These are phyloP conservation scores for Fulvia fulva DNA, from an alignment of 2,329 filamentous ascomycete genomes.

Conservation along the genomic window DNA sequence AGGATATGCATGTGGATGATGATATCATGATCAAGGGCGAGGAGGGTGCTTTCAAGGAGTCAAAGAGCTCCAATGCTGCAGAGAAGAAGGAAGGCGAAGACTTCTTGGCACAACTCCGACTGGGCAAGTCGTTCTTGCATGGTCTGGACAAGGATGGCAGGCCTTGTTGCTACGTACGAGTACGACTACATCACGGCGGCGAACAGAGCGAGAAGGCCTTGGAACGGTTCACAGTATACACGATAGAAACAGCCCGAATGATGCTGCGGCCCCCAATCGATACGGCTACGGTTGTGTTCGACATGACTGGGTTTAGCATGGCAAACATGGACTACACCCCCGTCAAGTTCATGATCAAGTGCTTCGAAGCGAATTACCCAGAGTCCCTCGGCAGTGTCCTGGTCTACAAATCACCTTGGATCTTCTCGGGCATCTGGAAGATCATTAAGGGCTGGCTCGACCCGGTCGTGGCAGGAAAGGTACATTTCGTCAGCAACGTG, in stretches of 20 bases:
- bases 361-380: constrained; percentile 97
- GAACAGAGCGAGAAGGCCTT: constrained; percentile 79
- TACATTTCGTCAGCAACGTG: constrained; percentile 83
- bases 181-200: constrained; percentile 73
- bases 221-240: constrained; percentile 86
- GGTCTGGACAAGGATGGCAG: constrained; percentile 78
- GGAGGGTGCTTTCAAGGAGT: constrained; percentile 58
- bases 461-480: constrained; percentile 89
- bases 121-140: constrained; percentile 92
- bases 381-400: constrained; percentile 86
- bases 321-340: constrained; percentile 98
- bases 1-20: constrained; percentile 82
- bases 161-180: constrained; percentile 82
- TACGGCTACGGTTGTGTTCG: constrained; percentile 89
- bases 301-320: constrained; percentile 90
- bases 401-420: constrained; percentile 94
- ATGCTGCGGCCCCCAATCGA: constrained; percentile 75
- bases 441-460: constrained; percentile 96
- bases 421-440: constrained; percentile 97
- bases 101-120: constrained; percentile 75
- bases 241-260: constrained; percentile 91
- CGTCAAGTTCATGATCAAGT: constrained; percentile 99
- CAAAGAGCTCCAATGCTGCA: constrained; percentile 53
- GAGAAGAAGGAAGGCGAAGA: constrained; percentile 68
- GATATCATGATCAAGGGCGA: constrained; percentile 81